These are phyloP conservation scores for Solanum paucissectum DNA, from an alignment of 257 asterid genomes.

Conservation along the genomic window DNA sequence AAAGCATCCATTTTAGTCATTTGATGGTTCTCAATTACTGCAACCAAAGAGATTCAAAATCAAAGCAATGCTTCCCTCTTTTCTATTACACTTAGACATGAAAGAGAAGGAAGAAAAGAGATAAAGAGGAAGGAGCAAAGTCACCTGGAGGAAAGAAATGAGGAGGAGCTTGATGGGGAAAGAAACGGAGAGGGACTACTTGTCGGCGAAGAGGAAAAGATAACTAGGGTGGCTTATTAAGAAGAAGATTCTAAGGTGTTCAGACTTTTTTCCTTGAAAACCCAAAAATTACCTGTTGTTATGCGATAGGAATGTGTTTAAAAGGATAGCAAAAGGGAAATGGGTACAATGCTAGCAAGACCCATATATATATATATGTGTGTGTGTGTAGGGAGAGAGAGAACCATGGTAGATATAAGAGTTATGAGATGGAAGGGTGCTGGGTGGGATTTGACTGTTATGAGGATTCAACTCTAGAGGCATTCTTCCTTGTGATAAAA, in stretches of 20 bases:
- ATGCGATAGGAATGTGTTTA: background rate
- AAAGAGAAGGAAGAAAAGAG: background rate
- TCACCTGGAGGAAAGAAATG: background rate
- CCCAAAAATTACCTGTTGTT: background rate
- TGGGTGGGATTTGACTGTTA: background rate
- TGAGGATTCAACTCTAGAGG: background rate
- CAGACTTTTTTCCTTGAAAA: background rate
- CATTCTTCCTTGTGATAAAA: background rate
- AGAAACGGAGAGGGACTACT: background rate
- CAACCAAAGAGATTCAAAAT: background rate
- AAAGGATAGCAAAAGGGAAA: background rate
- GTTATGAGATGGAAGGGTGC: background rate
- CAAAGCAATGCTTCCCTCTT: background rate
- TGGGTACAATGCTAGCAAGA: background rate
- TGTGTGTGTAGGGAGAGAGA: too few species aligned
- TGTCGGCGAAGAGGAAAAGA: background rate
- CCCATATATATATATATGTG: background rate
- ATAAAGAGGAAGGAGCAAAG: background rate
- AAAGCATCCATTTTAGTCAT: background rate
- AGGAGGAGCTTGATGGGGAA: background rate
- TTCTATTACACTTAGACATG: background rate
- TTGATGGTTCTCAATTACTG: background rate
- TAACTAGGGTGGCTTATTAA: background rate
- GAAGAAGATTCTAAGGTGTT: background rate
- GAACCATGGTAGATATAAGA: background rate